These are phyloP conservation scores for Annona cherimola DNA, from an alignment of 164 flowering plant genomes.

Conservation along the genomic window DNA sequence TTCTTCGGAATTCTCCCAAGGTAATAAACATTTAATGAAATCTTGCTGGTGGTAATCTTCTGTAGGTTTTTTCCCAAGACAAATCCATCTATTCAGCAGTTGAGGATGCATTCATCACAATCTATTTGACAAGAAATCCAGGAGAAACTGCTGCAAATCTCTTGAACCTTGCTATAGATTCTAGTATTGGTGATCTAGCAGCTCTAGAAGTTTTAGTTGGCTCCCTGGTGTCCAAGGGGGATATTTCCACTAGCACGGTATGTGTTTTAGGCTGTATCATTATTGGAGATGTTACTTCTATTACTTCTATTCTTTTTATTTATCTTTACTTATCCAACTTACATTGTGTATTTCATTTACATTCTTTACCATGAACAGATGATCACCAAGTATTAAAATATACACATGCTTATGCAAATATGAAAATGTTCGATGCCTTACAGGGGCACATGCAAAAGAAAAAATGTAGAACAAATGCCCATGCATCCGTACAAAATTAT, in stretches of 20 bases:
- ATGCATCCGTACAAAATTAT: no score
- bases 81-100: constrained; percentile 94
- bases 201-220: constrained; percentile 71
- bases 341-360: neutral
- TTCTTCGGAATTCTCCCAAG: neutral
- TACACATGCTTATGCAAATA: neutral
- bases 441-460: no score
- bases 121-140: constrained; percentile 63
- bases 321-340: neutral
- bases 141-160: constrained; percentile 80
- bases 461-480: no score
- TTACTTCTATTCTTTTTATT: neutral
- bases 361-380: neutral
- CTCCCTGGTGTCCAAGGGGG: constrained; percentile 81
- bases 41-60: constrained; percentile 6
- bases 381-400: neutral
- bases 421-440: neutral
- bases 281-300: neutral
- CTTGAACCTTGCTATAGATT: constrained; percentile 68
- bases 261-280: constrained; percentile 11
- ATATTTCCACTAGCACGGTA: constrained; percentile 66
- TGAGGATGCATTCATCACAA: constrained; percentile 83
- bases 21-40: neutral
- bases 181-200: constrained; percentile 93
- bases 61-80: constrained; percentile 94